Evolutionary conservation across 495 filamentous ascomycete species (phyloP).

Genomic region (Penicillium ochrochloron): DNA sequence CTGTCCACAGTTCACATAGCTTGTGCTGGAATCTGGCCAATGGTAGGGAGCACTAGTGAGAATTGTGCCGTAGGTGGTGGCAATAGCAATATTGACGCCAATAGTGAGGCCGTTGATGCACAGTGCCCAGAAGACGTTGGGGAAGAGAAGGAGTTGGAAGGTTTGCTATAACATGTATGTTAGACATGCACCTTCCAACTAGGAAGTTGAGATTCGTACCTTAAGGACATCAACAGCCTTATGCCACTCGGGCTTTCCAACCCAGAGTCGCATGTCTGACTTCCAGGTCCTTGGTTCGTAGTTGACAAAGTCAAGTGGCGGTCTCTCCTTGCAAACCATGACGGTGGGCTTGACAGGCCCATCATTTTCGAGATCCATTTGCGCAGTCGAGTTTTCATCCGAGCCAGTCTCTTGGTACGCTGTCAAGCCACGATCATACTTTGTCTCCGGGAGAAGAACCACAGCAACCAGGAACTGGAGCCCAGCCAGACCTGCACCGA

Average conservation of each 20-base stretch:
- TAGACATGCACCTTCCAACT: neutral
- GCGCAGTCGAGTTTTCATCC: constrained; percentile 1
- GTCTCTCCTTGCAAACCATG: constrained; percentile 25
- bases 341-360: constrained; percentile 8
- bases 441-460: constrained; percentile 72
- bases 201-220: constrained; percentile 13
- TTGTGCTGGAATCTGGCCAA: constrained; percentile 35
- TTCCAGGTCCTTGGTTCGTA: constrained; percentile 30
- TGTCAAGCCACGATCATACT: constrained; percentile 41
- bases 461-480: constrained; percentile 60
- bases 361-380: constrained; percentile 6
- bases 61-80: constrained; percentile 41
- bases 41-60: constrained; percentile 39
- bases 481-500: constrained; percentile 34
- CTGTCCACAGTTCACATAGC: constrained; percentile 42
- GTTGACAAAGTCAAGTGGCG: constrained; percentile 31
- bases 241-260: constrained; percentile 34
- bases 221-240: constrained; percentile 30
- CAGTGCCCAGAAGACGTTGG: constrained; percentile 46
- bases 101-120: constrained; percentile 43
- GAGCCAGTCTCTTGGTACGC: constrained; percentile 29
- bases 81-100: constrained; percentile 44
- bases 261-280: constrained; percentile 36
- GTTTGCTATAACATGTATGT: constrained; percentile 6
- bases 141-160: constrained; percentile 34